Evolutionary conservation across 2,329 filamentous ascomycete genomes (phyloP).

Genomic region (Colletotrichum nymphaeae): DNA sequence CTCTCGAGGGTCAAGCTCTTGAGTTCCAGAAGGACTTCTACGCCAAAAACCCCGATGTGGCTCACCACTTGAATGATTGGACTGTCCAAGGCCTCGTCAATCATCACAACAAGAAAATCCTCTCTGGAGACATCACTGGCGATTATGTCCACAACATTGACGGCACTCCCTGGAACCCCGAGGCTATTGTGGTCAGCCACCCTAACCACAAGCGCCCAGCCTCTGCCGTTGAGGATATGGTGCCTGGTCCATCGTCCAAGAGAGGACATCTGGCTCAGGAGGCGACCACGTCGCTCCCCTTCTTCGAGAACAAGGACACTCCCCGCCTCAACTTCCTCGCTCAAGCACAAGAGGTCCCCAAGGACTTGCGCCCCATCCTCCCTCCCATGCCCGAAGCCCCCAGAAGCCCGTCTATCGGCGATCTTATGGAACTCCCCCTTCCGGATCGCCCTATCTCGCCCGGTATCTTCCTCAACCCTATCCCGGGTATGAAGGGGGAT

Average conservation of each 20-base stretch:
- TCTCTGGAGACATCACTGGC: not conserved
- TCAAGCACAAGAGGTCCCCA: not conserved
- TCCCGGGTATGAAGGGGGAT: not conserved
- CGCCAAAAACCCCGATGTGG: not conserved
- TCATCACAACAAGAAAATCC: not conserved
- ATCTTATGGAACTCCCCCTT: not conserved
- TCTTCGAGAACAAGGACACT: conserved; percentile 5
- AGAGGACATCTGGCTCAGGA: too few species aligned
- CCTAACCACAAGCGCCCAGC: conserved; percentile 1
- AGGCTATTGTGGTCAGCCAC: not conserved
- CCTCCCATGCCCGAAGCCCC: not conserved
- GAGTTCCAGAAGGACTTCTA: conserved; percentile 13
- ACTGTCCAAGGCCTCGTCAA: conserved; percentile 12
- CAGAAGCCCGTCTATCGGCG: not conserved
- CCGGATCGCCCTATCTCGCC: not conserved
- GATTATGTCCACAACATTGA: not conserved
- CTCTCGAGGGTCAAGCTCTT: conserved; percentile 4
- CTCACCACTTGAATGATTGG: conserved; percentile 15
- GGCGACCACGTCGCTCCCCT: not conserved
- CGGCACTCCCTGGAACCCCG: not conserved
- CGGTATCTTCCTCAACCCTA: not conserved
- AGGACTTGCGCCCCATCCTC: not conserved
- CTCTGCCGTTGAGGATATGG: not conserved
- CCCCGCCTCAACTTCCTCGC: conserved; percentile 19
- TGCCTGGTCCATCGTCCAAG: not conserved